phyloP scores from a whole-genome alignment of 2,329 filamentous ascomycete genomes.

The Calonectria pauciramosa region DNA sequence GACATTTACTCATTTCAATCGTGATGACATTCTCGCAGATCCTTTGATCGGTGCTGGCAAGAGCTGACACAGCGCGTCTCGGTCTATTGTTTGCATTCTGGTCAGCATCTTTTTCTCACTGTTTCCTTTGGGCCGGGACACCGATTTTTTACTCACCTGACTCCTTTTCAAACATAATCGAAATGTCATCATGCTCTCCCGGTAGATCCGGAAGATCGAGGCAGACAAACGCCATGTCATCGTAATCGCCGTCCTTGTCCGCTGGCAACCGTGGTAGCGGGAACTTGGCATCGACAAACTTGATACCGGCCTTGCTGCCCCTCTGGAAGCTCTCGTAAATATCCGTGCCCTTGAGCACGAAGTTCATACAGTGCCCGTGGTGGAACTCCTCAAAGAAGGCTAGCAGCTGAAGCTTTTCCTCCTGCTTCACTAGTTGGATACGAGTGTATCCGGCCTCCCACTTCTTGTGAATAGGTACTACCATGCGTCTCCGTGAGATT shows the following conservation, averaged over 20 bases:
- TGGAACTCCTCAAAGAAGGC: conserved; percentile 92
- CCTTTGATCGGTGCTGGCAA: conserved; percentile 71
- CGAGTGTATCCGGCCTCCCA: conserved; percentile 88
- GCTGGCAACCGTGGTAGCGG: conserved; percentile 77
- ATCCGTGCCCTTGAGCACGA: conserved; percentile 87
- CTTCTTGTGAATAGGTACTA: conserved; percentile 94
- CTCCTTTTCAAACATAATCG: conserved; percentile 85
- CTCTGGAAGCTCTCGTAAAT: conserved; percentile 79
- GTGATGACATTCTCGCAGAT: conserved; percentile 50
- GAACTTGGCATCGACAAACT: conserved; percentile 92
- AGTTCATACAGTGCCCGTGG: conserved; percentile 91
- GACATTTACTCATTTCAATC: conserved; percentile 45
- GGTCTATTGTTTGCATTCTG: conserved; percentile 56
- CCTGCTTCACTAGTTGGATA: conserved; percentile 80
- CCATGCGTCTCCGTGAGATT: conserved; percentile 87
- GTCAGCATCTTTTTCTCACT: conserved; percentile 26
- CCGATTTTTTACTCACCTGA: conserved; percentile 69
- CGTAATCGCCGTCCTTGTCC: conserved; percentile 64
- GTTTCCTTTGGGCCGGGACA: neutral
- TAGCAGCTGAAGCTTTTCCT: conserved; percentile 82
- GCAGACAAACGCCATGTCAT: conserved; percentile 82
- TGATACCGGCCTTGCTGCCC: conserved; percentile 78
- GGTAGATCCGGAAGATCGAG: conserved; percentile 90
- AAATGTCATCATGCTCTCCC: conserved; percentile 92
- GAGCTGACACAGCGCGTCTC: conserved; percentile 64